Base-by-base conservation (phyloP, 192 early-diverging fungal genomes). In the Backusella australiensis region DNA sequence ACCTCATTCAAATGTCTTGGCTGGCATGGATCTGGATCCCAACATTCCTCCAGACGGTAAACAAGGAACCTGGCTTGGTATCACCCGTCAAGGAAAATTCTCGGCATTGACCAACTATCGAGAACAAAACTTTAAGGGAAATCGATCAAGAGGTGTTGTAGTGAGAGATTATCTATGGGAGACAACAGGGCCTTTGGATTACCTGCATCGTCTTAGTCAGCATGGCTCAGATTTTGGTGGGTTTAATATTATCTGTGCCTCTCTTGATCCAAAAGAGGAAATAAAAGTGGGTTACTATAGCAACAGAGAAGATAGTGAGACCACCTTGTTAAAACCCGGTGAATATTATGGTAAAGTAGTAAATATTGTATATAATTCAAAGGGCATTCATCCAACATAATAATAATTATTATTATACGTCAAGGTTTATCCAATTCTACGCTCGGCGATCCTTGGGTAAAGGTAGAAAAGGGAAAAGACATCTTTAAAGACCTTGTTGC, bases 21-120 rank as follows among this genome's bases (percentile, higher is more conserved):
- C 83, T 11, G 87, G 87, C 21, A 79, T 69, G 34, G 87, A 88
- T 67, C 69, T 85, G 17, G 69, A 77, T n/a, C 72, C 73, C 6
- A 23, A 69, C 1, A 67, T 63, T 42, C 29, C 77, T 9, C 29
- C 11, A 1, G 77, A 26, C 6, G 35, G 19, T 0, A 49, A 77
- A 17, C 32, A 81, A 0, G 87, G 87, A 0, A 88, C 83, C 6
- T 88, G 87, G 87, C 68, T 88, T 11, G 87, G 85, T 3, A 81
- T 88, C 36, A 82, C 85, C 6, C 78, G 72, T 3, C 46, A 81
- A 35, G 87, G 87, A 5, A 76, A 79, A 46, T 81, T 88, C 35
- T 79, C 84, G 23, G 85, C 83, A 4, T 38, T 88, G 72, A 88
- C 87, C 14, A 88, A 88, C 65, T 84, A 79, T 52, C 68, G 85